Evolutionary conservation across 1,284 basidiomycete genomes (phyloP).

Genomic region (Exsudoporus floridanus): DNA sequence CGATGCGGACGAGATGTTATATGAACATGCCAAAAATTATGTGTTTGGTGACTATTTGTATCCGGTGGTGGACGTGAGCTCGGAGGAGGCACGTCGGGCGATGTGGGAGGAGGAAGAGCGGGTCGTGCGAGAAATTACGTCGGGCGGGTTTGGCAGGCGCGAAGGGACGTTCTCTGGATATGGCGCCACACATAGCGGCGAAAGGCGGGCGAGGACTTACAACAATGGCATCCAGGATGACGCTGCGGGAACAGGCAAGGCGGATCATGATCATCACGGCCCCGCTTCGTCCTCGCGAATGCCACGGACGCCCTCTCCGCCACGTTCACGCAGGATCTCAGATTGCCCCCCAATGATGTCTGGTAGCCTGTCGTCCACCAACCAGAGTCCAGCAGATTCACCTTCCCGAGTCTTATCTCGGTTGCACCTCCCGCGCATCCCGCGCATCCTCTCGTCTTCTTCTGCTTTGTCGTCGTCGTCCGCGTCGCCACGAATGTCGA

Average conservation of each 20-base stretch:
- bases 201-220: conserved; percentile 5
- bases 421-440: conserved; percentile 5
- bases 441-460: neutral
- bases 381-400: conserved; percentile 7
- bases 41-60: conserved; percentile 93
- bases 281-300: neutral
- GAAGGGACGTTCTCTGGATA: conserved; percentile 14
- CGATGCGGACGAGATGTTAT: conserved; percentile 69
- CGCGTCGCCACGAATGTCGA: conserved; percentile 8
- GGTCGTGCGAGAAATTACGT: conserved; percentile 30
- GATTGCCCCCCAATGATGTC: conserved; percentile 11
- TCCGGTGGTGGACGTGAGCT: conserved; percentile 83
- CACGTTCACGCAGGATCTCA: neutral
- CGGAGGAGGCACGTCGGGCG: conserved; percentile 59
- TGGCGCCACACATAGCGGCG: conserved; percentile 27
- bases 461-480: neutral
- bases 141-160: conserved; percentile 7
- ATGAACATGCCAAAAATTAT: conserved; percentile 66
- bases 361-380: conserved; percentile 10
- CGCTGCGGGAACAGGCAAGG: neutral
- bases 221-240: neutral
- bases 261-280: neutral
- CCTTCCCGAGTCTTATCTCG: conserved; percentile 11
- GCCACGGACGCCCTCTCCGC: conserved; percentile 9
- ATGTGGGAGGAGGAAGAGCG: conserved; percentile 56